Percentiles rank a stretch among this genome's conserved stretches.
phyloP scores from a whole-genome alignment of 352 stramenopile genomes.

The Aphanomyces cochlioides region DNA sequence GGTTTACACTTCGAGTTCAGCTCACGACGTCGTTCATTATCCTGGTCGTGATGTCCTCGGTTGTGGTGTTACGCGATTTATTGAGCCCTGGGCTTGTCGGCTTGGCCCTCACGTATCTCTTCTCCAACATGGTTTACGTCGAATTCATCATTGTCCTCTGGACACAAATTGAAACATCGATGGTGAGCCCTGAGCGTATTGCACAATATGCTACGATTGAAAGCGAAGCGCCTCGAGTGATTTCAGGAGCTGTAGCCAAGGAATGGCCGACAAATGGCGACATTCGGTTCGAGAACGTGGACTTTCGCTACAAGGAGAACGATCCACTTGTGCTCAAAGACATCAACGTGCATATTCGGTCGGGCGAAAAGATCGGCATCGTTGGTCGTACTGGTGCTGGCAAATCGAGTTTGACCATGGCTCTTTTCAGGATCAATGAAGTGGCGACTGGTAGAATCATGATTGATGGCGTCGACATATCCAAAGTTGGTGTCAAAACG shows the following conservation, averaged over 20 bases:
- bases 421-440: constrained; percentile 39
- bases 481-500: constrained; percentile 47
- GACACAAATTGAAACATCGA: constrained; percentile 62
- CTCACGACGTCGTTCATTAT: constrained; percentile 38
- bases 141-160: constrained; percentile 87
- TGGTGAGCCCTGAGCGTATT: constrained; percentile 85
- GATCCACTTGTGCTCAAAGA: constrained; percentile 34
- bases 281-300: constrained; percentile 14
- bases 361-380: constrained; percentile 29
- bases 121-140: constrained; percentile 32
- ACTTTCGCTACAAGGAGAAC: constrained; percentile 29
- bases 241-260: constrained; percentile 32
- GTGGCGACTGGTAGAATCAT: constrained; percentile 49
- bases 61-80: constrained; percentile 37
- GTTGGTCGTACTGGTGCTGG: constrained; percentile 30
- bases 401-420: constrained; percentile 29
- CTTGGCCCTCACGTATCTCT: constrained; percentile 6
- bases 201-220: constrained; percentile 70
- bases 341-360: constrained; percentile 47
- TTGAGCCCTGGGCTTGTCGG: constrained; percentile 5
- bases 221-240: neutral
- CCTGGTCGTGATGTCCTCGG: constrained; percentile 39
- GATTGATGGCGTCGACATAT: constrained; percentile 83
- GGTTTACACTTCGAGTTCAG: constrained; percentile 47
- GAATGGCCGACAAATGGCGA: constrained; percentile 12